phyloP scores from a whole-genome alignment of 2,329 filamentous ascomycete genomes.

The Fusarium sp. region DNA sequence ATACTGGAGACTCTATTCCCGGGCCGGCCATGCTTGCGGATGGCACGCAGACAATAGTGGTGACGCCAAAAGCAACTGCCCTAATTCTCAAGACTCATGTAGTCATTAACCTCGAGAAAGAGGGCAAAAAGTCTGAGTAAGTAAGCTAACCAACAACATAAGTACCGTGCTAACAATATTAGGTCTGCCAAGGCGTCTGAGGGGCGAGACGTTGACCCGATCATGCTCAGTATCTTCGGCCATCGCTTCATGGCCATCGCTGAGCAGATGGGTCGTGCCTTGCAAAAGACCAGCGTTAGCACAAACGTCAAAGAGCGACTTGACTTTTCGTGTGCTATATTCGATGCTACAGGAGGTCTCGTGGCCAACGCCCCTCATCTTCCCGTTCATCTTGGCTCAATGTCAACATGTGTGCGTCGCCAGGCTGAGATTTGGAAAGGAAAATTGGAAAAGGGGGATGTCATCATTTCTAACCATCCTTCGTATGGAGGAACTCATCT shows the following conservation, averaged over 20 bases:
- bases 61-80: conserved; percentile 83
- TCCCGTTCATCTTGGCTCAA: conserved; percentile 84
- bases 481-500: conserved; percentile 88
- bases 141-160: conserved; percentile 13
- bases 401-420: conserved; percentile 85
- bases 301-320: conserved; percentile 88
- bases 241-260: conserved; percentile 90
- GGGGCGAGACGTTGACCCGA: conserved; percentile 75
- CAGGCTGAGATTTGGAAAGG: conserved; percentile 86
- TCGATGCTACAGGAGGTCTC: conserved; percentile 80
- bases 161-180: neutral
- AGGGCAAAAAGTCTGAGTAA: conserved; percentile 57
- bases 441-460: conserved; percentile 82
- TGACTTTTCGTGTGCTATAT: conserved; percentile 86
- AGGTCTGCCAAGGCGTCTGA: conserved; percentile 42
- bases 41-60: conserved; percentile 91
- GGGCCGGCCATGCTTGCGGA: conserved; percentile 92
- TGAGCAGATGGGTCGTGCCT: conserved; percentile 84
- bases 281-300: conserved; percentile 86
- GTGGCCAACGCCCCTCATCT: conserved; percentile 86
- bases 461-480: conserved; percentile 87
- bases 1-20: conserved; percentile 78
- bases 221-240: conserved; percentile 84
- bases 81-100: conserved; percentile 89
- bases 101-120: conserved; percentile 83